These are phyloP conservation scores for Ogataea sp. DNA, from an alignment of 805 yeast species.

Conservation along the genomic window DNA sequence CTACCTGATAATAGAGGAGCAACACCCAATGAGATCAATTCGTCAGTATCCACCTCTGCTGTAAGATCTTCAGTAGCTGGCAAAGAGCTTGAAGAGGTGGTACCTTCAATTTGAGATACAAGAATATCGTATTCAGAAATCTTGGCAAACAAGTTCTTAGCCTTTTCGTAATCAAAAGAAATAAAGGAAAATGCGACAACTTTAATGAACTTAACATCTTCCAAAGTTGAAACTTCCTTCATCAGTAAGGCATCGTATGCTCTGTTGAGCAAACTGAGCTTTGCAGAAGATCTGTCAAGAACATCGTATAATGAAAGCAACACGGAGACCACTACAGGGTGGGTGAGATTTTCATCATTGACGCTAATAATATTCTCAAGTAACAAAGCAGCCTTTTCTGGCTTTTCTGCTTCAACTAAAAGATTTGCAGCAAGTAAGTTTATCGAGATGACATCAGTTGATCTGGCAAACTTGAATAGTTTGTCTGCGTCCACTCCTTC, in stretches of 20 bases:
- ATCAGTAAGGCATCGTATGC: constrained; percentile 18
- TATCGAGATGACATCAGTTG: constrained; percentile 21
- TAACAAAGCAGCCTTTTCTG: constrained; percentile 25
- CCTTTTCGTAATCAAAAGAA: constrained; percentile 23
- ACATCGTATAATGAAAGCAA: constrained; percentile 42
- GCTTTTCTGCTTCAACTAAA: constrained; percentile 21
- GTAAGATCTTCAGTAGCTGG: constrained; percentile 20
- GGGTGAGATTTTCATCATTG: constrained; percentile 6
- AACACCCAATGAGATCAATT: constrained; percentile 21
- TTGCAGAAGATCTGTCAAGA: constrained; percentile 29
- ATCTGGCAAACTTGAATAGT: constrained; percentile 26
- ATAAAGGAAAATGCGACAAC: constrained; percentile 30
- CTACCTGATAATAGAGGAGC: constrained; percentile 14
- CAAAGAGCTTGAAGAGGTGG: constrained; percentile 3
- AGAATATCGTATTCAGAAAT: constrained; percentile 14
- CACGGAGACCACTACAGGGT: constrained; percentile 44
- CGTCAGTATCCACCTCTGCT: constrained; percentile 22
- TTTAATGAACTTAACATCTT: constrained; percentile 21
- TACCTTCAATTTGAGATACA: constrained; percentile 13
- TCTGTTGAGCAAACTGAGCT: constrained; percentile 22
- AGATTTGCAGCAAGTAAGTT: constrained; percentile 28
- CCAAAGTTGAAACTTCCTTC: constrained; percentile 5
- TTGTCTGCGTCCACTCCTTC: constrained; percentile 19
- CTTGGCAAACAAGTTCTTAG: constrained; percentile 21
- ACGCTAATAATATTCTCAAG: constrained; percentile 25